Evolutionary conservation across 192 early-diverging fungal genomes (phyloP).

Genomic region (Backusella morwellensis): DNA sequence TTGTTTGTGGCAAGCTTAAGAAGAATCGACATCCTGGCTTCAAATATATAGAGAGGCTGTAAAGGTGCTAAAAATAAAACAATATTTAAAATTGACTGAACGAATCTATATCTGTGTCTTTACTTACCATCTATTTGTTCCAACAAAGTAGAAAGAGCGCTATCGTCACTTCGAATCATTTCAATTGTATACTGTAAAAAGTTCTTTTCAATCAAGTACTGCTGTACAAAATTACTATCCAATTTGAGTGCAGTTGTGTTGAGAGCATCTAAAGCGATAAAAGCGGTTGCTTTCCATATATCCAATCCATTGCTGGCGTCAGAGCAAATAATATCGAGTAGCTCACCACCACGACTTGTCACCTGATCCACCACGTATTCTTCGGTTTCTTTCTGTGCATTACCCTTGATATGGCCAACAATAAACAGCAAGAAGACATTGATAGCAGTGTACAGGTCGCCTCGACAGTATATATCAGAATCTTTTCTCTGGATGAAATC

Average conservation of each 20-base stretch:
- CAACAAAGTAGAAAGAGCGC: not conserved
- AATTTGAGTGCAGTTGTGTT: not conserved
- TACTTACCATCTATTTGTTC: conserved; percentile 2
- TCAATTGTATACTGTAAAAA: conserved; percentile 3
- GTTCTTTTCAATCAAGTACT: not conserved
- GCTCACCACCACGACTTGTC: conserved; percentile 51
- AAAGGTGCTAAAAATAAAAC: not conserved
- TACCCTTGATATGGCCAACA: conserved; percentile 5
- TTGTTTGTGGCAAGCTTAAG: not conserved
- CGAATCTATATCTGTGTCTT: not conserved
- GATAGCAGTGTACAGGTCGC: conserved; percentile 78
- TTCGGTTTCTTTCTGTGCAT: conserved; percentile 27
- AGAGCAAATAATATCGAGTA: conserved; percentile 65
- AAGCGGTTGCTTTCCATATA: conserved; percentile 85
- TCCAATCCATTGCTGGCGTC: conserved; percentile 82
- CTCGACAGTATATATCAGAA: conserved; percentile 42
- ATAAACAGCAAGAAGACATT: conserved; percentile 65
- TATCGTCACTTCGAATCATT: not conserved
- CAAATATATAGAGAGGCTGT: conserved; percentile 10
- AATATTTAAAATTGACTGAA: not conserved
- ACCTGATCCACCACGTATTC: conserved; percentile 48
- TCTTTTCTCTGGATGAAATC: conserved; percentile 4
- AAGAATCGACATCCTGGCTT: conserved; percentile 10
- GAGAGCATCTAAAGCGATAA: conserved; percentile 74
- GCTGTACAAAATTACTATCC: not conserved